Conservation (phyloP, 768 basidiomycete genomes). For the Pleurotus ostreatus region DNA sequence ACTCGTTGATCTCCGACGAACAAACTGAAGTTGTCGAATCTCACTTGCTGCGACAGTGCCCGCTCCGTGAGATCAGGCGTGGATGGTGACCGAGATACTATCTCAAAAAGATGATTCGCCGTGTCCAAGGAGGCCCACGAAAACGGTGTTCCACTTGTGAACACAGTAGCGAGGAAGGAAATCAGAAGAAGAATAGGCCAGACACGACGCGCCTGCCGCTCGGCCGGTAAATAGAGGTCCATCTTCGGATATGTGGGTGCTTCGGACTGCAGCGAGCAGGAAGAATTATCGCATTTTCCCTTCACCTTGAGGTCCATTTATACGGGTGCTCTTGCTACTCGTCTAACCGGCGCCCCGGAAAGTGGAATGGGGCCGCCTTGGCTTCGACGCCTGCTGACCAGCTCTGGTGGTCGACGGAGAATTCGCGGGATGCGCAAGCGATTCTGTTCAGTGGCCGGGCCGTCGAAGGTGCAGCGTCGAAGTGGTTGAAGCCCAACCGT, state of each 20-base stretch:
- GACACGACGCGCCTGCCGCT: not conserved
- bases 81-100: not conserved
- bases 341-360: too few species aligned
- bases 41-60: conserved; percentile 24
- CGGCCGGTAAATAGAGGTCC: not conserved
- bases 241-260: not conserved
- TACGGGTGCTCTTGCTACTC: too few species aligned
- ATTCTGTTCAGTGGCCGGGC: not conserved
- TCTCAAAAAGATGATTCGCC: not conserved
- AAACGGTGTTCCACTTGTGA: not conserved
- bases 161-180: not conserved
- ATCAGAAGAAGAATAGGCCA: not conserved
- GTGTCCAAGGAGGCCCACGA: not conserved
- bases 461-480: not conserved
- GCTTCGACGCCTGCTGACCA: not conserved
- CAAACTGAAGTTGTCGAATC: conserved; percentile 68
- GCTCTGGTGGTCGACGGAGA: not conserved
- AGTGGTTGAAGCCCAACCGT: not conserved
- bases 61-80: not conserved
- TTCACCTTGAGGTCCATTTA: too few species aligned
- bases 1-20: conserved; percentile 67
- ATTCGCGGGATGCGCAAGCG: not conserved
- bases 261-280: not conserved
- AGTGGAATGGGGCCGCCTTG: too few species aligned
- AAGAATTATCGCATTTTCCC: not conserved